phyloP scores from a whole-genome alignment of 2,329 filamentous ascomycete genomes.

The Microascus cirrosus region DNA sequence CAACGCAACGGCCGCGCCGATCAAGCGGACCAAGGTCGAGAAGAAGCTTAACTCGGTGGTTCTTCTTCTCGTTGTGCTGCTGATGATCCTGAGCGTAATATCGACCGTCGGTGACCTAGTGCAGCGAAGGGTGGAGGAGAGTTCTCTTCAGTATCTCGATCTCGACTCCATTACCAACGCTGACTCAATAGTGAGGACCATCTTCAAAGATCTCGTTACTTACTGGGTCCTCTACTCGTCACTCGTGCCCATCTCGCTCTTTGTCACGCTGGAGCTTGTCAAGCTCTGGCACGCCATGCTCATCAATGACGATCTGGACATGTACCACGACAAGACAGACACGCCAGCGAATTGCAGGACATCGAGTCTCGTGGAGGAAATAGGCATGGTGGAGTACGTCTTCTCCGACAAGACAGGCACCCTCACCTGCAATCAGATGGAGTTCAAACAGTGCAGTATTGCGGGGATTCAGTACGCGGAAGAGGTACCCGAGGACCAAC shows the following conservation, averaged over 20 bases:
- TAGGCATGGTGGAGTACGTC: constrained; percentile 97
- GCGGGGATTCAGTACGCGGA: constrained; percentile 89
- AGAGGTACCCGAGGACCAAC: constrained; percentile 81
- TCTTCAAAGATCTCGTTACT: constrained; percentile 89
- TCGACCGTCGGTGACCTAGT: constrained; percentile 87
- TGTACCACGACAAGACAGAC: constrained; percentile 92
- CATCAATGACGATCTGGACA: constrained; percentile 95
- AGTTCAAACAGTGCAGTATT: constrained; percentile 92
- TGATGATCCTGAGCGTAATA: constrained; percentile 75
- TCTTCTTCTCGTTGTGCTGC: constrained; percentile 74
- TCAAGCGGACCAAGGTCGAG: constrained; percentile 95
- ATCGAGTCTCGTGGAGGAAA: constrained; percentile 89
- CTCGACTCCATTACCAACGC: constrained; percentile 49
- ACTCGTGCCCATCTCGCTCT: constrained; percentile 91
- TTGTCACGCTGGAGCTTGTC: constrained; percentile 94
- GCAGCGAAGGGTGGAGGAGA: constrained; percentile 51
- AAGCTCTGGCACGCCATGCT: constrained; percentile 98
- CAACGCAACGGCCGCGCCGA: constrained; percentile 92
- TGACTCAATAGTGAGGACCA: constrained; percentile 54
- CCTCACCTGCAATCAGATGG: constrained; percentile 95
- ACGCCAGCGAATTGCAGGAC: constrained; percentile 94
- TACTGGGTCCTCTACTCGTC: constrained; percentile 98
- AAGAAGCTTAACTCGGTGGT: constrained; percentile 89
- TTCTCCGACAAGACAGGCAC: constrained; percentile 98
- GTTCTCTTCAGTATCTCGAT: constrained; percentile 61